Conservation (phyloP, 1,139 yeast species). For the Hansenula lynferdii region DNA sequence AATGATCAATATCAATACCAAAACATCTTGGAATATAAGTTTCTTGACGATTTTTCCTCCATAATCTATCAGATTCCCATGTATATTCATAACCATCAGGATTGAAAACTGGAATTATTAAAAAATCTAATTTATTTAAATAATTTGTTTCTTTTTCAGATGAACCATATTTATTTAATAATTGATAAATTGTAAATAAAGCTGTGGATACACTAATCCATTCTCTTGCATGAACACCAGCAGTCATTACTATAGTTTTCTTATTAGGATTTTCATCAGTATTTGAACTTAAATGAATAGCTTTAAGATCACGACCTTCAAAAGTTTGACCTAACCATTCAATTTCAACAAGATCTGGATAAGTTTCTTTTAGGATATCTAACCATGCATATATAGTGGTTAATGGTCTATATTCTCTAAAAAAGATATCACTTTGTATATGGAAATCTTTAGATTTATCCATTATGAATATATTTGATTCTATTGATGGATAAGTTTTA, state of each 20-base stretch:
- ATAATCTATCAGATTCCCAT: slow-evolving; percentile 75
- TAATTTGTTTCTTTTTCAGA: slow-evolving; percentile 33
- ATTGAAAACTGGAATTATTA: slow-evolving; percentile 77
- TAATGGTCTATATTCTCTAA: slow-evolving; percentile 65
- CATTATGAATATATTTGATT: slow-evolving; percentile 19
- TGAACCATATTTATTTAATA: slow-evolving; percentile 47
- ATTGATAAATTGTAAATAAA: slow-evolving; percentile 53
- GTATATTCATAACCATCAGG: slow-evolving; percentile 90
- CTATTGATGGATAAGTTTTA: slow-evolving; percentile 45
- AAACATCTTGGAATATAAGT: slow-evolving; percentile 63
- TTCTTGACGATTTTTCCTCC: slow-evolving; percentile 87
- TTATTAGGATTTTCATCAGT: slow-evolving; percentile 43
- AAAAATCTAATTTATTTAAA: slow-evolving; percentile 54
- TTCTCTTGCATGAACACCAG: slow-evolving; percentile 88
- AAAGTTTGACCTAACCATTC: slow-evolving; percentile 70
- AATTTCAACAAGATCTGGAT: slow-evolving; percentile 52
- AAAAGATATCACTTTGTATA: slow-evolving; percentile 39
- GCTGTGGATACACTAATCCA: slow-evolving; percentile 80
- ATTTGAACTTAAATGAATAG: slow-evolving; percentile 52
- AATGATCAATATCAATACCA: slow-evolving; percentile 86
- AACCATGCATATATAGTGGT: slow-evolving; percentile 72
- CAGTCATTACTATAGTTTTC: slow-evolving; percentile 72
- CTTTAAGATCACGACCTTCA: slow-evolving; percentile 68
- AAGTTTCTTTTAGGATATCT: slow-evolving; percentile 47
- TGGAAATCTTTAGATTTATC: slow-evolving; percentile 12